Evolutionary conservation across 1,139 yeast species (phyloP).

Genomic region (Geotrichum armillariae): DNA sequence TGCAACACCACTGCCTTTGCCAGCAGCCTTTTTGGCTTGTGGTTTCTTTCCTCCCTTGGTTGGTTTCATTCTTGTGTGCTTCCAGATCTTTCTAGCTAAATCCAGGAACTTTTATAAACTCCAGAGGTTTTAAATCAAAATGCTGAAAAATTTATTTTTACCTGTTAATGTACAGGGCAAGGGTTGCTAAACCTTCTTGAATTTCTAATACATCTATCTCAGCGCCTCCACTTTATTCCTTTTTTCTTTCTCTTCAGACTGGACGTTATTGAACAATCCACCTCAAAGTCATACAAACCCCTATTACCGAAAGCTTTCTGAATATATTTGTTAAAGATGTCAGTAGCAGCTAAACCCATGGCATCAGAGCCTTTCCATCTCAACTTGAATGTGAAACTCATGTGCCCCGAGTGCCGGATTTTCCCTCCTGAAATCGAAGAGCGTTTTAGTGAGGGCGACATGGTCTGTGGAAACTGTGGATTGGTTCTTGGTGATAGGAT

Average conservation of each 20-base stretch:
- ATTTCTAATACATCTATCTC: not conserved
- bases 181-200: too few species aligned
- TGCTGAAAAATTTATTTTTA: too few species aligned
- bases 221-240: not conserved
- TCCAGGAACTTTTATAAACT: not conserved
- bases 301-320: not conserved
- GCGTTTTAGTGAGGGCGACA: conserved; percentile 95
- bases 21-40: not conserved
- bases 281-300: not conserved
- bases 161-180: too few species aligned
- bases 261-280: not conserved
- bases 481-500: conserved; percentile 87
- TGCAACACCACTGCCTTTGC: conserved; percentile 13
- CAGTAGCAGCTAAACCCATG: conserved; percentile 15
- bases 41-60: conserved; percentile 7
- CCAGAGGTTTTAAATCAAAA: not conserved
- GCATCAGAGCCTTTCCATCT: conserved; percentile 33
- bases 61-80: too few species aligned
- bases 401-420: conserved; percentile 95
- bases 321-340: conserved; percentile 14
- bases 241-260: not conserved
- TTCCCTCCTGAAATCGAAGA: conserved; percentile 95
- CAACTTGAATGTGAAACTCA: conserved; percentile 79
- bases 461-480: conserved; percentile 96
- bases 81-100: not conserved